Evolutionary conservation across 2,329 filamentous ascomycete species (phyloP).

Genomic region (Calonectria fujianensis): DNA sequence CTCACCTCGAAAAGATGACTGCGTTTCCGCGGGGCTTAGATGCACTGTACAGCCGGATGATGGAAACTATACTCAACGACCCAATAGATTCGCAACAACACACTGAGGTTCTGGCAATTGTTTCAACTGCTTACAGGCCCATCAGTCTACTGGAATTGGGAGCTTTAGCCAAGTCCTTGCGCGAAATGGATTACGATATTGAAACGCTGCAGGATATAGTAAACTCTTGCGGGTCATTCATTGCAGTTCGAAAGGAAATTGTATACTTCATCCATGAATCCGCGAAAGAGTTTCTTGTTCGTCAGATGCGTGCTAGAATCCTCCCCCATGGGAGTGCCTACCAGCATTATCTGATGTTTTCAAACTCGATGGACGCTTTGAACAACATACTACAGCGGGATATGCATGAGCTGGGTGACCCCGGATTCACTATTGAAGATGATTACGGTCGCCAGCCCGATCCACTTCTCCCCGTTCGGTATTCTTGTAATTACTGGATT

Average conservation of each 20-base stretch:
- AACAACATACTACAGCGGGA: constrained; percentile 57
- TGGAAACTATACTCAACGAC: constrained; percentile 46
- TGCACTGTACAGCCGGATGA: constrained; percentile 63
- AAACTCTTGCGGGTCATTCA: constrained; percentile 61
- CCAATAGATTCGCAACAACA: constrained; percentile 50
- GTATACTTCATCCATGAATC: constrained; percentile 66
- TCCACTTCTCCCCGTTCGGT: not conserved
- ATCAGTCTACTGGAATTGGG: constrained; percentile 59
- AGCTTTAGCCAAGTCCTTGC: constrained; percentile 43
- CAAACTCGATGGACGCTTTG: constrained; percentile 59
- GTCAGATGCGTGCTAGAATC: constrained; percentile 43
- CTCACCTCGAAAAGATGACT: not conserved
- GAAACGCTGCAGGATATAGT: constrained; percentile 56
- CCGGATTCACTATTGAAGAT: not conserved
- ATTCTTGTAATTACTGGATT: constrained; percentile 16
- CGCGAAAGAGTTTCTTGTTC: constrained; percentile 60
- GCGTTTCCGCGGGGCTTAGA: constrained; percentile 48
- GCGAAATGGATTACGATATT: constrained; percentile 16
- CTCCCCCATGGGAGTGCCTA: constrained; percentile 53
- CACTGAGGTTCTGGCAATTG: constrained; percentile 59
- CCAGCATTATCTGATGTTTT: constrained; percentile 59
- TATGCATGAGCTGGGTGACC: constrained; percentile 51
- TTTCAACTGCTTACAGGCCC: constrained; percentile 59
- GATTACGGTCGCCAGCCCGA: not conserved
- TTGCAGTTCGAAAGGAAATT: constrained; percentile 56